Conservation (phyloP, 1,139 yeast species). For the Saccharomyces hybrid region DNA sequence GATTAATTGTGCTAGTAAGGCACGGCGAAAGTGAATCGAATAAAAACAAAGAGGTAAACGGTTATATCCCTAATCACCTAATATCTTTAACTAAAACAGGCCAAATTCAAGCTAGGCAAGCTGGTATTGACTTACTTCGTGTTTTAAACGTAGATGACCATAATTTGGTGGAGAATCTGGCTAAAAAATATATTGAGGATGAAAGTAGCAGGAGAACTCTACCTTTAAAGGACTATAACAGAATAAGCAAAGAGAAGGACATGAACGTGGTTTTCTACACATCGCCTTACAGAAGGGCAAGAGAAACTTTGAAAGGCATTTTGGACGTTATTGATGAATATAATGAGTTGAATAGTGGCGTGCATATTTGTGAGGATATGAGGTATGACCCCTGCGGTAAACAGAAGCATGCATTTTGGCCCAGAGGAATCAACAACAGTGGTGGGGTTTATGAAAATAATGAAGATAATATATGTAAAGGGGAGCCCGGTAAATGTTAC, state of each 20-base stretch:
- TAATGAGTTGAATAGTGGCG: slow-evolving; percentile 17
- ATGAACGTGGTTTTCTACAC: slow-evolving; percentile 52
- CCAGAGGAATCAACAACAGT: slow-evolving; percentile 11
- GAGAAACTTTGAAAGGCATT: slow-evolving; percentile 71
- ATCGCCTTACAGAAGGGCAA: slow-evolving; percentile 74
- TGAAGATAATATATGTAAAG: slow-evolving; percentile 6
- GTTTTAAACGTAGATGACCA: slow-evolving; percentile 46
- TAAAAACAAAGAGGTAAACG: slow-evolving; percentile 70
- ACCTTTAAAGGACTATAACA: slow-evolving; percentile 4
- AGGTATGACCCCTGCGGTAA: slow-evolving; percentile 21
- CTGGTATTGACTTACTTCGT: slow-evolving; percentile 54
- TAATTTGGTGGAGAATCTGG: slow-evolving; percentile 15
- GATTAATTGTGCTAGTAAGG: slow-evolving; percentile 68
- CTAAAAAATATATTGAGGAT: slow-evolving; percentile 14
- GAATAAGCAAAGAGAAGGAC: slow-evolving; percentile 1
- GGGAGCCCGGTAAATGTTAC: slow-evolving; percentile 27
- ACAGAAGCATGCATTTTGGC: slow-evolving; percentile 23
- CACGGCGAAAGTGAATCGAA: slow-evolving; percentile 93
- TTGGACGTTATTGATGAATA: slow-evolving; percentile 48
- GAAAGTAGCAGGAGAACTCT: slow-evolving; percentile 6
- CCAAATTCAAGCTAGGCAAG: slow-evolving; percentile 55
- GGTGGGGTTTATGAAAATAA: slow-evolving; percentile 26
- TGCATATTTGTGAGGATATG: slow-evolving; percentile 8
- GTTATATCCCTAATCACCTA: slow-evolving; percentile 68
- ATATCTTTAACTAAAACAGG: slow-evolving; percentile 67